phyloP scores from a whole-genome alignment of 441 rosid species.

The Populus hybrid region DNA sequence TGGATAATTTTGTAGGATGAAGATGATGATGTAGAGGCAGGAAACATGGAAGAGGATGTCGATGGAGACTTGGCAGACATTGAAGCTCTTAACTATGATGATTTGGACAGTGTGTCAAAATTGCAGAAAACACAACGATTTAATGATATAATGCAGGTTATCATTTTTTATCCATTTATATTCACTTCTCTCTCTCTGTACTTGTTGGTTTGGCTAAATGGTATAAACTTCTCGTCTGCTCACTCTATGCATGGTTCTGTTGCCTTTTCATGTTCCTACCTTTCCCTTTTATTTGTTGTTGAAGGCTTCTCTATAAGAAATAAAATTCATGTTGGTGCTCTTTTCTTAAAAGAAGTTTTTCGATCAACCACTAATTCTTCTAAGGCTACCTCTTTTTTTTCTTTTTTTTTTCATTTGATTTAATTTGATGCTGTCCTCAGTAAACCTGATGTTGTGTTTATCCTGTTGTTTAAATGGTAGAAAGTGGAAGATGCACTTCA shows the following conservation, averaged over 20 bases:
- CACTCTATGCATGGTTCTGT: background rate
- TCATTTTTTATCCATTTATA: background rate
- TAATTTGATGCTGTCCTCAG: background rate
- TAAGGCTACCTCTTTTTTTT: too few relatives aligned
- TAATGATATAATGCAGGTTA: constrained; percentile 30
- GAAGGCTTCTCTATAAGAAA: background rate
- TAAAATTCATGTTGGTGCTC: background rate
- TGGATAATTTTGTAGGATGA: constrained; percentile 36
- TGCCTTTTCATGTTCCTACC: background rate
- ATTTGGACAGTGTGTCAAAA: constrained; percentile 76
- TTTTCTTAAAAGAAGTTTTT: too few relatives aligned
- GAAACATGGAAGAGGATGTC: constrained; percentile 67
- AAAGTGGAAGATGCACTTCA: constrained; percentile 77
- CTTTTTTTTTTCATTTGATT: background rate
- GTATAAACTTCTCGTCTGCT: background rate
- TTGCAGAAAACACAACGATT: constrained; percentile 57
- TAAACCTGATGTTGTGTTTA: background rate
- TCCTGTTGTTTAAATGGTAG: constrained; percentile 29
- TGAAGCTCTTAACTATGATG: constrained; percentile 74
- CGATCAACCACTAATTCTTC: background rate
- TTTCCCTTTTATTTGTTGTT: background rate
- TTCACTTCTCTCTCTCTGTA: background rate
- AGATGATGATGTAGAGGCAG: constrained; percentile 55
- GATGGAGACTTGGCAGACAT: constrained; percentile 67
- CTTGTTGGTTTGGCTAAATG: background rate